Conservation (phyloP, 176 grass and related monocot genomes). For the Saccharum spontaneum region DNA sequence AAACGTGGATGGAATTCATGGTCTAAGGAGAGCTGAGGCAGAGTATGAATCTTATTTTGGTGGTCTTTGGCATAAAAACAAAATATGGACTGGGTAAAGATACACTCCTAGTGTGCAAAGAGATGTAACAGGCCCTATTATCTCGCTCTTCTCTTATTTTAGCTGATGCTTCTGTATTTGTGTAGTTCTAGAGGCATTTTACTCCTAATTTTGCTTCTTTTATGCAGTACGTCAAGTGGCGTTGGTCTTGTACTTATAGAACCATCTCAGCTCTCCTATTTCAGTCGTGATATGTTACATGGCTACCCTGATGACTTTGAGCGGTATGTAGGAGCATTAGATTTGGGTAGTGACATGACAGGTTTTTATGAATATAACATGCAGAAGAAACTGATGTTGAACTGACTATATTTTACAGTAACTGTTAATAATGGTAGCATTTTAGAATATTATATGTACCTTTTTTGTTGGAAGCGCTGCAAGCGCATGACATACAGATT, state of each 20-base stretch:
- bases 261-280: slow-evolving; percentile 49
- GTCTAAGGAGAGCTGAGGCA: slow-evolving; percentile 45
- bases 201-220: slow-evolving; percentile 24
- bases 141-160: slow-evolving; percentile 9
- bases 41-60: slow-evolving; percentile 66
- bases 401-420: slow-evolving; percentile 1
- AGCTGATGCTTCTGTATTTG: slow-evolving; percentile 3
- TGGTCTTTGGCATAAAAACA: slow-evolving; percentile 57
- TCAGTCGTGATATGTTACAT: slow-evolving; percentile 47
- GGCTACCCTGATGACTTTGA: slow-evolving; percentile 70
- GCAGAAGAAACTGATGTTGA: slow-evolving; percentile 2
- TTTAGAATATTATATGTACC: slow-evolving; percentile 1
- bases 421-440: background rate
- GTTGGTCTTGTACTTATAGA: slow-evolving; percentile 58
- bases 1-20: slow-evolving; percentile 36
- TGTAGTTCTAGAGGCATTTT: background rate
- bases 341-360: background rate
- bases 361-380: background rate
- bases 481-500: background rate
- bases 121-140: background rate
- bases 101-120: slow-evolving; percentile 18
- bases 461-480: background rate
- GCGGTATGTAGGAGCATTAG: slow-evolving; percentile 34
- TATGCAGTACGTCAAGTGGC: slow-evolving; percentile 38
- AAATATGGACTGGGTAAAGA: slow-evolving; percentile 60